Evolutionary conservation across 2,329 filamentous ascomycete species (phyloP), one percentile per base, ranked within the genome.

Genomic region (Parastagonospora avenae): DNA sequence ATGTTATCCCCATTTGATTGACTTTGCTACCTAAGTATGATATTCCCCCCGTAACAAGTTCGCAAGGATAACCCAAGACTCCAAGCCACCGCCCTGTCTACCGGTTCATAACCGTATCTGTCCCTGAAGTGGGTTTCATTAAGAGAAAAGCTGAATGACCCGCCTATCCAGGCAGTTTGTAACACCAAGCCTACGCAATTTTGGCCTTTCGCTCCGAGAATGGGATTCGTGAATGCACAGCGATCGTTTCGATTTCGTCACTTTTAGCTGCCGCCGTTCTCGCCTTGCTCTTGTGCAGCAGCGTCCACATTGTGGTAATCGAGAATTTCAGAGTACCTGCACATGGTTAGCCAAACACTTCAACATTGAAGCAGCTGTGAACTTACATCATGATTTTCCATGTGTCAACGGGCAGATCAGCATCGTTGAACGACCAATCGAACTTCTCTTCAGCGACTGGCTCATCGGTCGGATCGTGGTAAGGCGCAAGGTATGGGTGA

Each of bases 341-440:
- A 7, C 7, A 4, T 5, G 40, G 56, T 72, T 42, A 71, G 62
- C 46, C 19, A 24, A 28, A 38, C 36, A 5, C 27, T 8, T 29
- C 8, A 24, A 5, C 11, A 8, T 2, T 11, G 9, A 9, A 10
- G 30, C 9, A 14, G 3, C 6, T 10, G 10, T n/a, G 8, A 16
- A 42, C 71, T 71, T 82, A 96, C 94, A 99, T 99, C 94, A 97
- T 99, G 73, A 99, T 97, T 81, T 99, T 99, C 94, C 94, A 99
- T n/a, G 92, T 96, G 72, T 99, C 94, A 43, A 97, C 92, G 1
- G 94, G 93, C 50, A 99, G 80, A 72, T 99, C 94, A 41, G 93
- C 94, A 67, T 99, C 94, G 75, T 97, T 97, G 79, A 99, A 99
- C 46, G 92, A 97, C 94, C 94, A 99, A 74, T 99, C 94, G 68